These are phyloP conservation scores for Neurospora sublineolata DNA, from an alignment of 495 filamentous ascomycete genomes.

Conservation along the genomic window DNA sequence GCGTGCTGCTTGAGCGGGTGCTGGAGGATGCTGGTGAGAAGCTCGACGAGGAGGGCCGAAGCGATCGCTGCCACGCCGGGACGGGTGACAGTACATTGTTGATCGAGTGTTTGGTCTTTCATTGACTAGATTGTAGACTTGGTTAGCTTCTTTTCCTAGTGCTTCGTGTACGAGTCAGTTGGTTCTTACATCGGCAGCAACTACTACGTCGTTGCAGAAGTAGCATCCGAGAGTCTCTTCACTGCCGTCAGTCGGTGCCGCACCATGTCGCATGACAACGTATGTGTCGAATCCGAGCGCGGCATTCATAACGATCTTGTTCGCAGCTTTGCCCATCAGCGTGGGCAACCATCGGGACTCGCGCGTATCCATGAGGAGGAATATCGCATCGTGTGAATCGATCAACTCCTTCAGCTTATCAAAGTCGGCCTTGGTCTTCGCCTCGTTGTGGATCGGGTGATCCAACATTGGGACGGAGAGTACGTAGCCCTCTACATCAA, in stretches of 20 bases:
- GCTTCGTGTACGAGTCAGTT: not conserved
- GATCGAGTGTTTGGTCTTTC: slow-evolving; percentile 87
- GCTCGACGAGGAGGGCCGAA: slow-evolving; percentile 82
- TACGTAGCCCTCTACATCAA: slow-evolving; percentile 64
- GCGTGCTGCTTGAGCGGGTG: slow-evolving; percentile 59
- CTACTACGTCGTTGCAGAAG: slow-evolving; percentile 97
- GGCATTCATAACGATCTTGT: slow-evolving; percentile 93
- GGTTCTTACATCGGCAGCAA: slow-evolving; percentile 75
- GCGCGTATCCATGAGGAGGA: slow-evolving; percentile 91
- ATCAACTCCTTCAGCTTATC: slow-evolving; percentile 62
- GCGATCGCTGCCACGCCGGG: slow-evolving; percentile 88
- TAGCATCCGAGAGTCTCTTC: slow-evolving; percentile 77
- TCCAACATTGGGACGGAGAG: slow-evolving; percentile 91
- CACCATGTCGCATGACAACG: slow-evolving; percentile 91
- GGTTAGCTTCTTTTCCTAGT: slow-evolving; percentile 26
- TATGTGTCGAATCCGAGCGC: slow-evolving; percentile 94
- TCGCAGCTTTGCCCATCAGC: slow-evolving; percentile 84
- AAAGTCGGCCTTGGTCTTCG: slow-evolving; percentile 57
- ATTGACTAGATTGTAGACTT: slow-evolving; percentile 50
- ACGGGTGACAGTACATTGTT: slow-evolving; percentile 95
- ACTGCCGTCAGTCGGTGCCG: slow-evolving; percentile 37
- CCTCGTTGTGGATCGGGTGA: slow-evolving; percentile 67
- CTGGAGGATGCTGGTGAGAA: slow-evolving; percentile 78
- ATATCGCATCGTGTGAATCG: slow-evolving; percentile 81
- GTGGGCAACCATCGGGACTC: slow-evolving; percentile 96